A percentile compares a stretch with the other conserved stretches of the same genome.
Conservation (phyloP, 176 grass and related monocot genomes). For the Carex pumila region DNA sequence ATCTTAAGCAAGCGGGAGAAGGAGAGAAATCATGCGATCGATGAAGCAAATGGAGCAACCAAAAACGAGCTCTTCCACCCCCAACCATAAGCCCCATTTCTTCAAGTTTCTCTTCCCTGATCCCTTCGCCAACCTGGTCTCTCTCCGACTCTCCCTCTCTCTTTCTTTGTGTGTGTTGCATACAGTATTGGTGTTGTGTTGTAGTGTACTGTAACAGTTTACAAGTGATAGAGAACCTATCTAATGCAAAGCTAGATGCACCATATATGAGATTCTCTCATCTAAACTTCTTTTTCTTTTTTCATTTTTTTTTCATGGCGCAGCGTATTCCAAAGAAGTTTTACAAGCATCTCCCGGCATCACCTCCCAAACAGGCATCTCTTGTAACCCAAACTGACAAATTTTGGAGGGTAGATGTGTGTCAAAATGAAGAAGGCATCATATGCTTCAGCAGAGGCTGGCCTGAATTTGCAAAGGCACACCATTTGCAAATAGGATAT, state of each 20-base stretch:
- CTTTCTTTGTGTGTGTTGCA: neutral
- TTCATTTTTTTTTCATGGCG: neutral
- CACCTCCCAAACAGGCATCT: neutral
- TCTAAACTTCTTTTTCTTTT: neutral
- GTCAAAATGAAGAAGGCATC: neutral
- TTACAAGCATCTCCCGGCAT: neutral
- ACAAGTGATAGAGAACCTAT: too few species aligned
- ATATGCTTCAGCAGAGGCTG: slow-evolving; percentile 12
- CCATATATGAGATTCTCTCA: neutral
- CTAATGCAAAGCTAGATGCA: neutral
- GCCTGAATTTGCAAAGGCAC: slow-evolving; percentile 14
- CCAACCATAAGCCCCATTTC: neutral
- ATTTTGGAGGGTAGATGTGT: slow-evolving; percentile 18
- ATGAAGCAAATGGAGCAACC: neutral
- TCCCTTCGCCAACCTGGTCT: slow-evolving; percentile 14
- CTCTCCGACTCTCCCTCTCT: neutral
- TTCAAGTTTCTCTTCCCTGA: slow-evolving; percentile 23
- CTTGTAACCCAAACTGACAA: slow-evolving; percentile 17
- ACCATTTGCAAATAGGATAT: slow-evolving; percentile 7
- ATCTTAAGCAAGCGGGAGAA: neutral
- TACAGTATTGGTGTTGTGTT: neutral
- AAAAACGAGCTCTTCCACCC: neutral
- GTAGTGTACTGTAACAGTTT: neutral
- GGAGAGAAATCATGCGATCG: neutral
- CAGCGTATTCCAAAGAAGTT: slow-evolving; percentile 23